Evolutionary conservation across 2,329 filamentous ascomycete species (phyloP).

Genomic region (Arthrobotrys sinensis): DNA sequence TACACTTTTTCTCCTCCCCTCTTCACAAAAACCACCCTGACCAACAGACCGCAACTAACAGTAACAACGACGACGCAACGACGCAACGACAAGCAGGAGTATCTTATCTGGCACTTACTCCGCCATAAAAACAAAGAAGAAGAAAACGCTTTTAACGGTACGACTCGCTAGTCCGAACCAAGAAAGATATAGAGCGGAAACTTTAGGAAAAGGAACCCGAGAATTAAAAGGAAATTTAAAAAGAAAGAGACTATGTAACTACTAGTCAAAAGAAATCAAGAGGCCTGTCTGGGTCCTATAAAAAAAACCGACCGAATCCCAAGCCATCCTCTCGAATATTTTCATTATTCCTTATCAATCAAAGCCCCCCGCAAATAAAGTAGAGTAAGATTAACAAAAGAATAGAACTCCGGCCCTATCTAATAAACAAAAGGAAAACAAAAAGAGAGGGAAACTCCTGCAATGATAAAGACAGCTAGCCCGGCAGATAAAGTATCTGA

Average conservation of each 20-base stretch:
- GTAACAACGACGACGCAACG: not conserved
- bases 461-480: constrained; percentile 38
- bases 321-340: constrained; percentile 7
- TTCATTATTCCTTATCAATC: constrained; percentile 35
- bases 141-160: not conserved
- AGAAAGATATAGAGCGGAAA: not conserved
- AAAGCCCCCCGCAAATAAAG: not conserved
- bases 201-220: not conserved
- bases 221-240: not conserved
- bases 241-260: too few species aligned
- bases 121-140: not conserved
- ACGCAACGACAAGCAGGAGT: not conserved
- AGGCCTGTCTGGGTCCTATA: constrained; percentile 7
- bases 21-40: not conserved
- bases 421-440: constrained; percentile 38
- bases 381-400: constrained; percentile 5
- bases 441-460: constrained; percentile 40
- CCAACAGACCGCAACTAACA: not conserved
- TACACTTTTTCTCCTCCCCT: constrained; percentile 1
- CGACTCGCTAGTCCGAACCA: not conserved
- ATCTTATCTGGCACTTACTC: constrained; percentile 18
- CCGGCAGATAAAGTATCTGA: not conserved
- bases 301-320: constrained; percentile 4
- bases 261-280: constrained; percentile 1
- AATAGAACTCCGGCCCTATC: constrained; percentile 52